Evolutionary conservation across 352 stramenopile genomes (phyloP), one percentile per base, ranked within the genome.

Genomic region (Phytopythium chamaehyphon): DNA sequence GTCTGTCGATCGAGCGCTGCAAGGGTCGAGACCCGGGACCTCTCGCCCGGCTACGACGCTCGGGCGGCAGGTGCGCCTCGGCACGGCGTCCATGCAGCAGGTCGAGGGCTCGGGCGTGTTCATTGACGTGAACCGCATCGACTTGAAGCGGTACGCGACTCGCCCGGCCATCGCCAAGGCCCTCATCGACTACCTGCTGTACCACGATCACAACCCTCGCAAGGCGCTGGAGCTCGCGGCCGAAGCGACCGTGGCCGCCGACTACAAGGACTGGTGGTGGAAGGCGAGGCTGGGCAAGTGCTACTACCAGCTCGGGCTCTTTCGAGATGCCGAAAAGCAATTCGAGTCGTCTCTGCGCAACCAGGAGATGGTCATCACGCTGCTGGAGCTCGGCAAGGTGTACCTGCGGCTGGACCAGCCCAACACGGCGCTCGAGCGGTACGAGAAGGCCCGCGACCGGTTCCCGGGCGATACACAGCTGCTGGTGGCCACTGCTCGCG

Each of bases 221-320:
- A 97, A 96, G 49, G 93, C 89, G 7, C 67, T 98, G 8, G 90
- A 98, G 61, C 75, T 98, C 9, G 89, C 88, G 22, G 86, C 90
- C 3, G 89, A 97, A 55, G 92, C 86, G 15, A 97, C 89, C 0
- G 79, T 92, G 19, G 83, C 72, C 6, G 75, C 71, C 4, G 86
- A 95, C 36, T 98, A 93, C 62, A 93, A 96, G 59, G 86, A 96
- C 63, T 98, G 92, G 92, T 98, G 88, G 87, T 98, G 93, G 93
- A 98, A 98, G 59, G 76, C 81, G n/a, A 74, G 89, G 9, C 61
- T 98, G 16, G 93, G 89, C 35, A 97, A 97, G 61, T 97, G 89
- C 69, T 98, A 98, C 73, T 97, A 97, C 62, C 90, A 97, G 54
- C 65, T 98, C 6, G 88, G 92, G 10, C 72, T 98, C 21, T 90